Conservation (phyloP, 140 eudicot genomes). For the Erigeron philadelphicus region DNA sequence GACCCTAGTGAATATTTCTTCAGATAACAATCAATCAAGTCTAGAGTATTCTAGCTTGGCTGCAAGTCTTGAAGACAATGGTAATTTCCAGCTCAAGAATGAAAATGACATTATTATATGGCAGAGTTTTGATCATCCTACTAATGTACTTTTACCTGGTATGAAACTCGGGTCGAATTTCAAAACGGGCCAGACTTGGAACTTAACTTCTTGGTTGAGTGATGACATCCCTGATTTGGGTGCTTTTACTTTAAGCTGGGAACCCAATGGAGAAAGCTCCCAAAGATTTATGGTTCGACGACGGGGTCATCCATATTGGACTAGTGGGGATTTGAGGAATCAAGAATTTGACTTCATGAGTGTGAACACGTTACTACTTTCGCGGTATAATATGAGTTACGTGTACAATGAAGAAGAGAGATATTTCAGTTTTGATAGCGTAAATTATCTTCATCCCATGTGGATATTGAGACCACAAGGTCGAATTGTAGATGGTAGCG, state of each 20-base stretch:
- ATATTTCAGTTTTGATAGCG: slow-evolving; percentile 27
- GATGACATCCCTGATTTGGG: slow-evolving; percentile 31
- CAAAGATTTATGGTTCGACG: slow-evolving; percentile 23
- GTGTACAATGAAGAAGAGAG: slow-evolving; percentile 20
- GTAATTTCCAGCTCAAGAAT: slow-evolving; percentile 32
- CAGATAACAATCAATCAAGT: background rate
- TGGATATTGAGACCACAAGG: slow-evolving; percentile 35
- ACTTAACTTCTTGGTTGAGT: slow-evolving; percentile 35
- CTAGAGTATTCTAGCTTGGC: background rate
- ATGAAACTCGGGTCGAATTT: slow-evolving; percentile 35
- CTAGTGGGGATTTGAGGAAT: slow-evolving; percentile 16
- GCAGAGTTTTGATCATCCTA: slow-evolving; percentile 42
- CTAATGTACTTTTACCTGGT: slow-evolving; percentile 27
- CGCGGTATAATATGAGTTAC: slow-evolving; percentile 14
- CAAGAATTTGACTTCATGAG: background rate
- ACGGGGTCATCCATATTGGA: slow-evolving; percentile 29
- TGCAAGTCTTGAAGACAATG: slow-evolving; percentile 30
- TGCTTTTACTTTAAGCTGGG: slow-evolving; percentile 32
- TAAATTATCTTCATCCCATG: slow-evolving; percentile 22
- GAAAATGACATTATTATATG: background rate
- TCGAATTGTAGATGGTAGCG: slow-evolving; percentile 11
- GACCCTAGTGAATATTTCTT: slow-evolving; percentile 17
- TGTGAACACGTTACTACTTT: slow-evolving; percentile 9
- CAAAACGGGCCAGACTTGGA: slow-evolving; percentile 31
- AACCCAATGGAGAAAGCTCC: slow-evolving; percentile 15